Percentiles rank a stretch among this genome's conserved stretches.
phyloP scores from a whole-genome alignment of 257 asterid genomes.

The Przewalskia tangutica region DNA sequence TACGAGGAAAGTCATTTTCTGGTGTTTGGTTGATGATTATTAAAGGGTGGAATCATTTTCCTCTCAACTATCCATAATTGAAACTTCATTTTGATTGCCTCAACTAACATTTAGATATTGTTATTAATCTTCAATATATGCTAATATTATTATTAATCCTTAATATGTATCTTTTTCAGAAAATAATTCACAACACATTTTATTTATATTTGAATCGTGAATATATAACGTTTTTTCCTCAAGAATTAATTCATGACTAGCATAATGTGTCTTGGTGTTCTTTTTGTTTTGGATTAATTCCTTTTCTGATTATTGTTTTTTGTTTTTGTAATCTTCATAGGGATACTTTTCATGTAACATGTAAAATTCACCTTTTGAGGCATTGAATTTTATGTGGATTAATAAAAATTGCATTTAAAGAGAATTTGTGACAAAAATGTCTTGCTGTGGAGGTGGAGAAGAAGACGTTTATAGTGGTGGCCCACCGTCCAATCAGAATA shows the following conservation, averaged over 20 bases:
- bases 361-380: neutral
- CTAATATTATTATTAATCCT: too few species aligned
- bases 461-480: constrained; percentile 53
- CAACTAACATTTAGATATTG: too few species aligned
- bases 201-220: too few species aligned
- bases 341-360: neutral
- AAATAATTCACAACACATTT: too few species aligned
- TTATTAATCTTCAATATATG: too few species aligned
- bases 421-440: constrained; percentile 31
- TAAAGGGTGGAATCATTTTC: too few species aligned
- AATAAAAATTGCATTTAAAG: neutral
- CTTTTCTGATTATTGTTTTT: neutral
- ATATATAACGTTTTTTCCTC: too few species aligned
- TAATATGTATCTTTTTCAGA: too few species aligned
- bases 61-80: too few species aligned
- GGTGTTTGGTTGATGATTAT: neutral
- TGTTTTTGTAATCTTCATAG: neutral
- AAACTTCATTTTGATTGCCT: too few species aligned
- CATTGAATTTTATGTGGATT: neutral
- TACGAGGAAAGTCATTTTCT: neutral
- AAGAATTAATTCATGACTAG: too few species aligned
- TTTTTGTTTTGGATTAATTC: neutral
- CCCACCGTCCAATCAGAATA: constrained; percentile 52
- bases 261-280: neutral
- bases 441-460: constrained; percentile 84